Percentiles rank a stretch among this genome's conserved stretches.
phyloP scores from a whole-genome alignment of 2,329 filamentous ascomycete genomes.

The Lachnellula cervina region DNA sequence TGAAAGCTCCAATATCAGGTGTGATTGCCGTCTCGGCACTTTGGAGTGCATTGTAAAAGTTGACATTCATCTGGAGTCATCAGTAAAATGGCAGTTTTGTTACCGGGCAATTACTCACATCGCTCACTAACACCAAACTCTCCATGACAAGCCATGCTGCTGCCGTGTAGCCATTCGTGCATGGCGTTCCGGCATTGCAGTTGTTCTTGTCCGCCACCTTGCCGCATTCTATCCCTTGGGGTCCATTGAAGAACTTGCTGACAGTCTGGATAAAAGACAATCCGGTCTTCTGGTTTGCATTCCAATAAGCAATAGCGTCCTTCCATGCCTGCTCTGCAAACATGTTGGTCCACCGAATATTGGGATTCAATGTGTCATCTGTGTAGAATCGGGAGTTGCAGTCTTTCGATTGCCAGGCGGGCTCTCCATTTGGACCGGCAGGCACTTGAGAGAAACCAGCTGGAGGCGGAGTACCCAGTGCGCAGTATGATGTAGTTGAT shows the following conservation, averaged over 20 bases:
- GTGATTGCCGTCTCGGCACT: not conserved
- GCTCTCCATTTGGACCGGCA: not conserved
- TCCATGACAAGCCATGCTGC: not conserved
- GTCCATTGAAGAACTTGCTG: slow-evolving; percentile 1
- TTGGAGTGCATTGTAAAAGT: not conserved
- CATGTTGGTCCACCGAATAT: not conserved
- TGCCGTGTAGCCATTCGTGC: not conserved
- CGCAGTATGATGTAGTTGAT: not conserved
- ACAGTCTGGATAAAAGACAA: not conserved
- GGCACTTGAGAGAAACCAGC: not conserved
- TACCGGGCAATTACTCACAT: not conserved
- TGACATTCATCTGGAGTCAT: not conserved
- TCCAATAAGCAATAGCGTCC: not conserved
- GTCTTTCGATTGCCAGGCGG: not conserved
- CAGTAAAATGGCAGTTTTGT: not conserved
- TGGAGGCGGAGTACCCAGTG: not conserved
- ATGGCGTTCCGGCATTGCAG: not conserved
- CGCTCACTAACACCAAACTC: not conserved
- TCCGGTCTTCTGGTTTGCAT: not conserved
- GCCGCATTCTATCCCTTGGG: not conserved
- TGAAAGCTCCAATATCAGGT: not conserved
- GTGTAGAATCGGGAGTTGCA: not conserved
- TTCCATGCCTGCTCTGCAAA: not conserved
- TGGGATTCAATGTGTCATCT: not conserved
- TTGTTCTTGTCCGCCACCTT: not conserved